phyloP scores from a whole-genome alignment of 2,329 filamentous ascomycete species.

The Fusarium begoniae region DNA sequence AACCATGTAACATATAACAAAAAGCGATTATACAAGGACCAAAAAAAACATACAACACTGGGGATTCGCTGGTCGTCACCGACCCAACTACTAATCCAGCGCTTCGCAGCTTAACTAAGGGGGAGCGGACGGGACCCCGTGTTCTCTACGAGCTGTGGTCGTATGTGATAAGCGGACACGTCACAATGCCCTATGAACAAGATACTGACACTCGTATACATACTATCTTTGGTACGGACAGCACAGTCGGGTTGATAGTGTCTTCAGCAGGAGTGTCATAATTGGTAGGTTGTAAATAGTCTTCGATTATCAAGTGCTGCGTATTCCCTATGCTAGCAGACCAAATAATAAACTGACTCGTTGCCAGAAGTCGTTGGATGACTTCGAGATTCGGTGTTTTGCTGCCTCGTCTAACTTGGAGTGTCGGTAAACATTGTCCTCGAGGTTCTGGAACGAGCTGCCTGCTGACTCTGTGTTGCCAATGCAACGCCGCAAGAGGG shows the following conservation, averaged over 20 bases:
- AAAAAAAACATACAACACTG: neutral
- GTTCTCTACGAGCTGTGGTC: conserved; percentile 9
- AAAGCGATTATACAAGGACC: neutral
- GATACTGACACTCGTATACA: neutral
- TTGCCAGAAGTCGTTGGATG: conserved; percentile 82
- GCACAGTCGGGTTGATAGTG: neutral
- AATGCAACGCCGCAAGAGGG: conserved; percentile 60
- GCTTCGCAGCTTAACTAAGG: conserved; percentile 1
- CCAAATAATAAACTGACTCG: conserved; percentile 85
- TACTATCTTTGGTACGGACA: neutral
- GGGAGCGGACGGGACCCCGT: conserved; percentile 8
- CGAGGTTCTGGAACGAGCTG: conserved; percentile 54
- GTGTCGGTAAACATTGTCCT: conserved; percentile 55
- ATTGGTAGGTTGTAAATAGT: neutral
- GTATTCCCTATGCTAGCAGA: conserved; percentile 62
- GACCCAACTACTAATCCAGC: conserved; percentile 2
- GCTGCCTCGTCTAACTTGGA: conserved; percentile 60
- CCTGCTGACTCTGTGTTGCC: conserved; percentile 40
- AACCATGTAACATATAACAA: neutral
- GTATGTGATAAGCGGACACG: neutral
- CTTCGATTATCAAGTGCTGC: neutral
- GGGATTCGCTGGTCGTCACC: conserved; percentile 7
- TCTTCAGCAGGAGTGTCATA: neutral
- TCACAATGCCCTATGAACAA: neutral
- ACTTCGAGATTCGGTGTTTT: conserved; percentile 66